Conservation (phyloP, 2,329 filamentous ascomycete genomes). For the Talaromyces rugulosus region DNA sequence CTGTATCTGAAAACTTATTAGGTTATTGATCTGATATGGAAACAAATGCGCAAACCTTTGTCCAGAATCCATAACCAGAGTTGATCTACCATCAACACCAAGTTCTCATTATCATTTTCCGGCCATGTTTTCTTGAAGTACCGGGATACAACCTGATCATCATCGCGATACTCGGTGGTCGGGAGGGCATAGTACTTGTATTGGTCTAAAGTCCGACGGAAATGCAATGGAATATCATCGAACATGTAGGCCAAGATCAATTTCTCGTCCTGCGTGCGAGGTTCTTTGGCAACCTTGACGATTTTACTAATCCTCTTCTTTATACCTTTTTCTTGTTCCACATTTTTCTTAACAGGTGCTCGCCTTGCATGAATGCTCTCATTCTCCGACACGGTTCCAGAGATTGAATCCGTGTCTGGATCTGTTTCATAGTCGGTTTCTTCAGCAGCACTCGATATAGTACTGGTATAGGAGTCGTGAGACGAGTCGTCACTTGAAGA, state of each 20-base stretch:
- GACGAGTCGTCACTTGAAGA: neutral
- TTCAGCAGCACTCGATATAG: neutral
- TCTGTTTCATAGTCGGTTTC: neutral
- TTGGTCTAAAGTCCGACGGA: constrained; percentile 60
- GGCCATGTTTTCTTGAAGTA: constrained; percentile 45
- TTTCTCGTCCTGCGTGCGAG: constrained; percentile 49
- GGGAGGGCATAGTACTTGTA: constrained; percentile 59
- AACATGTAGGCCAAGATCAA: constrained; percentile 62
- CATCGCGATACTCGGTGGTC: constrained; percentile 58
- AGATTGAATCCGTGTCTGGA: neutral
- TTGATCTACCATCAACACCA: constrained; percentile 66
- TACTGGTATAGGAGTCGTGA: neutral
- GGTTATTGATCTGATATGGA: neutral
- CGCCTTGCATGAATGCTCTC: neutral
- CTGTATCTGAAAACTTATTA: neutral
- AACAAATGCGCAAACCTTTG: neutral
- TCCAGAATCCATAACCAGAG: constrained; percentile 53
- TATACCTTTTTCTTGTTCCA: neutral
- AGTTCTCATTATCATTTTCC: constrained; percentile 42
- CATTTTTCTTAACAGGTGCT: neutral
- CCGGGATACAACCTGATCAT: constrained; percentile 57
- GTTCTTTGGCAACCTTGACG: neutral
- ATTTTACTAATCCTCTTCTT: neutral
- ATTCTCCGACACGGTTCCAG: neutral
- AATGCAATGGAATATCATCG: constrained; percentile 58